Base-by-base conservation (phyloP, 441 rosid genomes). In the Euphorbia corollata region DNA sequence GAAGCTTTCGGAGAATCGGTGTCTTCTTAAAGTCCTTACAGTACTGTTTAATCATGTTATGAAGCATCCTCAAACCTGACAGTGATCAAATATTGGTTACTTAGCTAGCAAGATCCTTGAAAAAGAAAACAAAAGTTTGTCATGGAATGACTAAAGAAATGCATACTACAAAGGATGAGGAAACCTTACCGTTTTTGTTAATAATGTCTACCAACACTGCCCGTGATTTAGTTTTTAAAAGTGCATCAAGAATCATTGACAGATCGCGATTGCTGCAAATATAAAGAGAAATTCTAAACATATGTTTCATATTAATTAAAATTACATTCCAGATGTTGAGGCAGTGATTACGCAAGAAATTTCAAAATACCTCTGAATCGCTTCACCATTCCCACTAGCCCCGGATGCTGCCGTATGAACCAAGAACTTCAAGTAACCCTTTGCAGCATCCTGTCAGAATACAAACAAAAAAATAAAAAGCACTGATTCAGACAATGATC, bases 191-290 rank as follows among this genome's bases (percentile, higher is more conserved):
- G 79, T 95, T 95, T 80, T 95, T 95, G 85, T 84, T 86, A 74
- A 95, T 82, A 70, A 95, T 77, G 73, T 95, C 99, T 70, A 77
- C 73, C 74, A 95, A 77, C 65, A 91, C 99, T 45, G 71, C 65
- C 75, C 85, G 77, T 27, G 99, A 95, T 76, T 86, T 91, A 75
- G 99, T 91, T 81, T 95, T 95, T 64, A 95, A 79, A 73, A 91
- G 89, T 18, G 95, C 99, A 82, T 91, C 99, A 68, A 95, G 98
- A 71, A 95, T 89, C 96, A 95, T 95, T 57, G 99, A 95, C 73
- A 95, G 96, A 76, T 91, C 99, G 62, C 97, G 91, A 79, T 88
- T 95, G 83, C 99, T 95, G 92, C 82, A 76, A 74, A 36, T 67
- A 45, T 77, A 71, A 64, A 18, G 45, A 32, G 9, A 77, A 34